phyloP scores from a whole-genome alignment of 371 early-diverging fungal species.

The Mortierella sp. region DNA sequence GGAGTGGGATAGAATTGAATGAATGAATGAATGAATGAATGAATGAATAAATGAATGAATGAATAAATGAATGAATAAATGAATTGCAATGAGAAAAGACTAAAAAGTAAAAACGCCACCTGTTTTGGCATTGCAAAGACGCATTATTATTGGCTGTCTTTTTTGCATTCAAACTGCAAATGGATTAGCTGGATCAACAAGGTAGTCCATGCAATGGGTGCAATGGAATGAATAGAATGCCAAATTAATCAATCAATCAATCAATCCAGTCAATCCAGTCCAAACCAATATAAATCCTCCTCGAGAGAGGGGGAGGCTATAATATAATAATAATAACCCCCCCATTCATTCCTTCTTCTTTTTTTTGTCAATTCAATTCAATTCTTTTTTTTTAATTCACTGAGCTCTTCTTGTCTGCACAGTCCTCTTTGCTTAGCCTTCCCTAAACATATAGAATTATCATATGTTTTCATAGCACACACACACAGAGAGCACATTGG shows the following conservation, averaged over 20 bases:
- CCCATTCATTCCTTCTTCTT: too few species aligned
- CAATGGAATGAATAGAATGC: too few species aligned
- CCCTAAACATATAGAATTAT: background rate
- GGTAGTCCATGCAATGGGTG: too few species aligned
- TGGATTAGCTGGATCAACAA: too few species aligned
- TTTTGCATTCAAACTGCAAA: too few species aligned
- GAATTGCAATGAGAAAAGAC: background rate
- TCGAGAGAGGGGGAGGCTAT: too few species aligned
- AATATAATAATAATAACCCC: too few species aligned
- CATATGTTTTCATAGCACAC: background rate
- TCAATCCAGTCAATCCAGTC: too few species aligned
- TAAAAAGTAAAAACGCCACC: background rate
- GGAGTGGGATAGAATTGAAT: background rate
- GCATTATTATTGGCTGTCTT: too few species aligned
- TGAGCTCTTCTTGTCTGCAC: conserved; percentile 5
- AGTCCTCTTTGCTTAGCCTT: background rate
- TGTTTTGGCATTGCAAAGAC: too few species aligned
- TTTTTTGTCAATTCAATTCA: background rate
- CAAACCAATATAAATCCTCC: too few species aligned
- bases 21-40: background rate
- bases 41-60: background rate
- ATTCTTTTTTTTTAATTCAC: background rate
- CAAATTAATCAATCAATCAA: too few species aligned
- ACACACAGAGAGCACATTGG: background rate
- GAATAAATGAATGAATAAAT: background rate